Base-by-base conservation (phyloP, 495 filamentous ascomycete species). In the Hypomontagnella monticulosa region DNA sequence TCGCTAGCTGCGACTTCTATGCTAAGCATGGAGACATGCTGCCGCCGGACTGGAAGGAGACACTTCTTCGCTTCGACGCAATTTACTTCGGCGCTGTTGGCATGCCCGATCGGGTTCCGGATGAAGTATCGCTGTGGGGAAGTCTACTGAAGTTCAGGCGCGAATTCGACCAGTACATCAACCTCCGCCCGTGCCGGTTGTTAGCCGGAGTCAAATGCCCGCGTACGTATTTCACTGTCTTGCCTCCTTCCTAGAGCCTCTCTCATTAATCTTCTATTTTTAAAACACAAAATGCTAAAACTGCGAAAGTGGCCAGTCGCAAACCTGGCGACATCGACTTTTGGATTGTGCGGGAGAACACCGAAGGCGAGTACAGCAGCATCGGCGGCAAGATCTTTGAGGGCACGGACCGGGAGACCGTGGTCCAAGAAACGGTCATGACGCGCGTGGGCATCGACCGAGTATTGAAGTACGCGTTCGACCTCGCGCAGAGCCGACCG, bases 101-200 rank as follows among this genome's bases (percentile, higher is more conserved):
- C 5, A 72, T 73, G 66, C 72, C 74, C 0, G 70, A 67, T 20
- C 41, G 63, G 10, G 66, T 75, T 2, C 72, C 72, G 10, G 68
- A 76, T 32, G 61, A 76, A n/a, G 66, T 74, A 3, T 66, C 72
- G 2, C 60, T 76, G 12, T 75, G 74, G 72, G 70, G 72, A 73
- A 91, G 91, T 52, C 84, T 93, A 67, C 83, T 93, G 49, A 84
- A 82, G 63, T 89, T 95, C 20, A 89, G 91, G 77, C 92, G 92
- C 69, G 89, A 92, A 64, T 89, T 95, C 79, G 80, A 82, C 57
- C 89, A 91, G 61, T 95, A 92, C 79, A 89, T 90, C 66, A 95
- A 93, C 80, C 86, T 95, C 27, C 90, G 91, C 0, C 91, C 91
- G 11, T 93, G 91, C 82, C 90, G 87, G 80, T 89, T 93, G 78